phyloP scores from a whole-genome alignment of 169 alveolate genomes.

The Plasmodium reichenowi region DNA sequence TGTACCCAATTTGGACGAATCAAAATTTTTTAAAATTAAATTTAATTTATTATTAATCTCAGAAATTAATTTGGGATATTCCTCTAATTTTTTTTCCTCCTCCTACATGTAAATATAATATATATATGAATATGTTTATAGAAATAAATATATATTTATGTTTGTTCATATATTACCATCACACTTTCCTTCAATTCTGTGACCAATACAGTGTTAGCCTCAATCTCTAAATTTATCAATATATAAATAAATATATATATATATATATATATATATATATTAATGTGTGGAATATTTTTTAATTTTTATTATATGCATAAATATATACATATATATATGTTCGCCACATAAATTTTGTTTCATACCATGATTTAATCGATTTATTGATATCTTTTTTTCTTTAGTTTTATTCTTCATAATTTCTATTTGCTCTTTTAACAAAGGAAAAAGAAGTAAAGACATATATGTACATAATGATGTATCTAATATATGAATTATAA shows the following conservation, averaged over 20 bases:
- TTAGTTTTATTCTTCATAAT: slow-evolving; percentile 48
- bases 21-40: slow-evolving; percentile 48
- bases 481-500: no score
- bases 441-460: slow-evolving; percentile 6
- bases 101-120: slow-evolving; percentile 13
- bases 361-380: slow-evolving; percentile 66
- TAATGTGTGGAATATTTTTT: neutral
- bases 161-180: slow-evolving; percentile 5
- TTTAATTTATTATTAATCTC: slow-evolving; percentile 51
- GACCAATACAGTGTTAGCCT: slow-evolving; percentile 58
- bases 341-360: neutral
- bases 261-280: neutral
- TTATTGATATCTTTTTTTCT: slow-evolving; percentile 60
- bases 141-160: neutral
- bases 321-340: neutral
- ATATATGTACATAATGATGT: neutral
- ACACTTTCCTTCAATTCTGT: slow-evolving; percentile 70
- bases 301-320: neutral
- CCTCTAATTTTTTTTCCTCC: slow-evolving; percentile 65
- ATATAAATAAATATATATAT: neutral
- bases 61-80: slow-evolving; percentile 61
- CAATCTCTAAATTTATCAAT: slow-evolving; percentile 19
- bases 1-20: slow-evolving; percentile 49
- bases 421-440: slow-evolving; percentile 60
- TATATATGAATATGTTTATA: no score